Percentiles rank a stretch among this genome's conserved stretches.
Conservation (phyloP, 2,329 filamentous ascomycete species). For the Cytospora piceicola region DNA sequence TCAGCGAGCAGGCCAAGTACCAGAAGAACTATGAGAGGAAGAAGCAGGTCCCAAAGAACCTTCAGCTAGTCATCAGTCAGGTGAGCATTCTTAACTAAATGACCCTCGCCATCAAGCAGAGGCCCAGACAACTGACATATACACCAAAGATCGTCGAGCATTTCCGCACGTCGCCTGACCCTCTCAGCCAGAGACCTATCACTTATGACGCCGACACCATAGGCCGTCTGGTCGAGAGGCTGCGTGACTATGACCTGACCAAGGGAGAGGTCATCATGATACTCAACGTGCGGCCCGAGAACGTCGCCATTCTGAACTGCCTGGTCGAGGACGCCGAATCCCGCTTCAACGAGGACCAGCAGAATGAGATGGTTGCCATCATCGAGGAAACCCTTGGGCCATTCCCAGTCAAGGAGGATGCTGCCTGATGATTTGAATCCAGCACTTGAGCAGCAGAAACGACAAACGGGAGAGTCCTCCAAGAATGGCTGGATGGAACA, state of each 20-base stretch:
- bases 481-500: slow-evolving; percentile 6
- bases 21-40: slow-evolving; percentile 45
- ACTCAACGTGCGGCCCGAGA: slow-evolving; percentile 65
- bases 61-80: slow-evolving; percentile 67
- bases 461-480: background rate
- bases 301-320: slow-evolving; percentile 61
- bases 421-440: slow-evolving; percentile 22
- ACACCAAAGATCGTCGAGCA: slow-evolving; percentile 64
- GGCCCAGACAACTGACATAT: slow-evolving; percentile 13
- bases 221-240: slow-evolving; percentile 54
- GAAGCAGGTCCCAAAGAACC: slow-evolving; percentile 55
- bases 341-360: slow-evolving; percentile 63
- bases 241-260: slow-evolving; percentile 63
- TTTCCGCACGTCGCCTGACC: slow-evolving; percentile 57
- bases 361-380: slow-evolving; percentile 59
- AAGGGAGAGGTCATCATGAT: slow-evolving; percentile 73
- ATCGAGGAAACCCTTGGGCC: slow-evolving; percentile 62
- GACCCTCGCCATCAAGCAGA: background rate
- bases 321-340: slow-evolving; percentile 68
- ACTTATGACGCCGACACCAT: slow-evolving; percentile 60
- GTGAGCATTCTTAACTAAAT: slow-evolving; percentile 45
- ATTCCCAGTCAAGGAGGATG: slow-evolving; percentile 40
- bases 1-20: slow-evolving; percentile 58
- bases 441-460: background rate
- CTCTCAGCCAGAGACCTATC: slow-evolving; percentile 57